Evolutionary conservation across 345 rosid species (phyloP).

Genomic region (Combretum micranthum): DNA sequence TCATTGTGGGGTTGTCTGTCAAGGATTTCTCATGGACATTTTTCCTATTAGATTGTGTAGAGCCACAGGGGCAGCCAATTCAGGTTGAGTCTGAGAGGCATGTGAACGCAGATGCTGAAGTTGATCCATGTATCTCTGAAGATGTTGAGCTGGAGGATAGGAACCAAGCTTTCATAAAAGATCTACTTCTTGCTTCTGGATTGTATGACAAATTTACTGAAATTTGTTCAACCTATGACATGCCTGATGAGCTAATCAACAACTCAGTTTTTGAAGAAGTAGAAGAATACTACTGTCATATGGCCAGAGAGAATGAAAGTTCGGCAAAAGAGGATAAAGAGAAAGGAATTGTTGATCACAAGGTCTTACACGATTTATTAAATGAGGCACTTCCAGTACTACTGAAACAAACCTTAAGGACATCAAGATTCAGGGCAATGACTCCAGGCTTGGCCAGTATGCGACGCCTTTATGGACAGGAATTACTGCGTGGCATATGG

Average conservation of each 20-base stretch:
- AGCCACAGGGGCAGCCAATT: conserved; percentile 56
- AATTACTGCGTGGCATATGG: conserved; percentile 54
- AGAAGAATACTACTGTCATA: conserved; percentile 38
- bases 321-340: conserved; percentile 8
- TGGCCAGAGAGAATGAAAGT: conserved; percentile 13
- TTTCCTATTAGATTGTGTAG: conserved; percentile 21
- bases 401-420: conserved; percentile 35
- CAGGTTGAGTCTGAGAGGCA: conserved; percentile 44
- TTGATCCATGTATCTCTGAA: conserved; percentile 29
- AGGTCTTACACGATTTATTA: conserved; percentile 54
- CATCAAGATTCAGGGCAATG: conserved; percentile 36
- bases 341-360: conserved; percentile 22
- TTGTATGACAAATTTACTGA: conserved; percentile 45
- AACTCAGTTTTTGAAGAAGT: conserved; percentile 47
- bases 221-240: conserved; percentile 34
- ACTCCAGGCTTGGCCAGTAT: conserved; percentile 13
- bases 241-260: conserved; percentile 47
- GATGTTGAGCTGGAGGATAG: conserved; percentile 42
- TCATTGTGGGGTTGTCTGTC: too few relatives aligned
- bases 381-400: conserved; percentile 60
- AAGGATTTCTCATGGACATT: background rate
- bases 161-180: conserved; percentile 54
- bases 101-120: conserved; percentile 23
- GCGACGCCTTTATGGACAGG: conserved; percentile 32
- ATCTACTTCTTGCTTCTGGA: conserved; percentile 77